A percentile compares a stretch with the other conserved stretches of the same genome.
These are phyloP conservation scores for Trichoderma citrinoviride DNA, from an alignment of 2,329 filamentous ascomycete species.

Conservation along the genomic window DNA sequence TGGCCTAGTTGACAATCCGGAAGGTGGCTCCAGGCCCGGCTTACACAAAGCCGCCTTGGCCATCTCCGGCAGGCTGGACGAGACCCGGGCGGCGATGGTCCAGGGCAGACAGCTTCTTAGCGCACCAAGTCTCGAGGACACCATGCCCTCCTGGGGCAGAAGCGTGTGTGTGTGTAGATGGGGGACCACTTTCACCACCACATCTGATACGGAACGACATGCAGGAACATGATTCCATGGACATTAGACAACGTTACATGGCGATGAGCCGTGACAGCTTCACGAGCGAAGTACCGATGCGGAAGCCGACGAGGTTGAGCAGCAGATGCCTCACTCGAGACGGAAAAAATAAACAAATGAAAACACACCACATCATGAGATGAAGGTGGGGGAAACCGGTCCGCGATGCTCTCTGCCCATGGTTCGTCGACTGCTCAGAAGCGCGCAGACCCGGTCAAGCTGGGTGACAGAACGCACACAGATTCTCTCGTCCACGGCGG, in stretches of 20 bases:
- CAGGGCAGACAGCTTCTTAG: not conserved
- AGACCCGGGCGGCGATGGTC: not conserved
- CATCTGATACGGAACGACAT: not conserved
- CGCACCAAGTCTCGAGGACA: not conserved
- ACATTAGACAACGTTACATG: conserved; percentile 14
- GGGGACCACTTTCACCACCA: not conserved
- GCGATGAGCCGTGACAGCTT: not conserved
- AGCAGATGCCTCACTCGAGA: not conserved
- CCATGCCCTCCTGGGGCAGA: conserved; percentile 6
- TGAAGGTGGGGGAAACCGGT: not conserved
- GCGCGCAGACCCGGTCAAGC: not conserved
- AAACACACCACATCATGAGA: not conserved
- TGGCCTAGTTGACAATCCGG: conserved; percentile 14
- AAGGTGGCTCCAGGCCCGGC: conserved; percentile 17
- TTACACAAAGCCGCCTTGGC: not conserved
- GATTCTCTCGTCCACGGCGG: not conserved
- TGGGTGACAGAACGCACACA: not conserved
- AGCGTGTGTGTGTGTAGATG: conserved; percentile 4
- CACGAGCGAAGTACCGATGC: not conserved
- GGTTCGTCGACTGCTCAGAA: not conserved
- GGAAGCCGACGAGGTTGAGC: not conserved
- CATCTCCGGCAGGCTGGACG: not conserved
- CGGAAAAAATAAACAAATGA: no score
- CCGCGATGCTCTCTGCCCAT: not conserved
- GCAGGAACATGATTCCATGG: not conserved